Conservation (phyloP, 305 asterid species). For the Rubia tinctorum region DNA sequence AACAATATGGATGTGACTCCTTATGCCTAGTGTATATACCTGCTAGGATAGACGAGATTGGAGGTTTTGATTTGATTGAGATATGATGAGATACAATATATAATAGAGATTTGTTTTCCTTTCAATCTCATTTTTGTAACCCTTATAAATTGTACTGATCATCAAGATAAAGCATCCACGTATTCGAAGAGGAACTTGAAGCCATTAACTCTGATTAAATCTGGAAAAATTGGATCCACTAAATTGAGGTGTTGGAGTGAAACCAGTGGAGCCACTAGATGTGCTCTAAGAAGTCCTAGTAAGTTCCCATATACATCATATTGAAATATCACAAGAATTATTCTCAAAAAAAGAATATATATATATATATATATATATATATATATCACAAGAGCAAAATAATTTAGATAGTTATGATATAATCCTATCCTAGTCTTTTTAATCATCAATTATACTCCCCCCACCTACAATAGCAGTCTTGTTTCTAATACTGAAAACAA, state of each 20-base stretch:
- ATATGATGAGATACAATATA: no score
- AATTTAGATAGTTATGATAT: neutral
- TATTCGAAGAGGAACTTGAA: slow-evolving; percentile 49
- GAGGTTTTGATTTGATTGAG: no score
- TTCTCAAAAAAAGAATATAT: no score
- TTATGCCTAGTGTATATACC: slow-evolving; percentile 52
- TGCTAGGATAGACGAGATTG: no score
- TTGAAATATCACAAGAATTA: slow-evolving; percentile 37
- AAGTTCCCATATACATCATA: slow-evolving; percentile 90
- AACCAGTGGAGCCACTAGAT: slow-evolving; percentile 82
- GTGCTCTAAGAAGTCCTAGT: slow-evolving; percentile 83
- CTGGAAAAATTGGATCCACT: slow-evolving; percentile 86
- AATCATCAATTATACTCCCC: neutral
- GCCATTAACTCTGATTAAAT: slow-evolving; percentile 41
- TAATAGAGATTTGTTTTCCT: no score
- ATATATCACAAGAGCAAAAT: no score
- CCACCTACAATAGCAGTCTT: neutral
- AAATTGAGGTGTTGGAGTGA: slow-evolving; percentile 92
- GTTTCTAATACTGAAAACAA: no score
- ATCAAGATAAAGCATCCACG: no score
- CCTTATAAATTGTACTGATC: no score
- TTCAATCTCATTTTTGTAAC: no score
- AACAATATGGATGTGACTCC: slow-evolving; percentile 56
- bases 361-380: no score
- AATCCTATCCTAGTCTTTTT: neutral